Base-by-base conservation (phyloP, 202 grass and related monocot species). In the Sporobolus alterniflorus region DNA sequence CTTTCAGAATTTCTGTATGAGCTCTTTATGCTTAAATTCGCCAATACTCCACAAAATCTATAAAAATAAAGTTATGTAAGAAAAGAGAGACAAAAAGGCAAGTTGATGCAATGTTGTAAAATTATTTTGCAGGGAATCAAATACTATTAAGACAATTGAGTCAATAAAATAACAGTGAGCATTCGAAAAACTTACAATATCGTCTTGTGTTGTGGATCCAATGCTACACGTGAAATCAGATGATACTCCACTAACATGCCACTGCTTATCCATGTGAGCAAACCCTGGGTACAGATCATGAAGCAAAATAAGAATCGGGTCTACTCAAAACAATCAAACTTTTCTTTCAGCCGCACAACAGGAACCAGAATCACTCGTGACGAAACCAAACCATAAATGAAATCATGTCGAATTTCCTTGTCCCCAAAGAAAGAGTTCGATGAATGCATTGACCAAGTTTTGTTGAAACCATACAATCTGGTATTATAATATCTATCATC, bases 211-310 rank as follows among this genome's bases (percentile, higher is more conserved):
- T 40, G 36, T 22, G n/a, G 54, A 75, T 69, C 52, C 30, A 17
- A 62, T 71, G 55, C 8, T 31, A 24, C 55, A 83, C 40, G 63
- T 47, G 69, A 67, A 75, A 74, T 80, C 63, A 56, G 69, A 65
- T 50, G 69, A 49, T 18, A 67, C 69, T 48, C 75, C 80, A 57
- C 13, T 15, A 26, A 90, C 34, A 75, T 74, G 75, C 0, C 40
- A 79, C 39, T 87, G 88, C 54, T 87, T 90, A 29, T 75, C 80
- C 54, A 79, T 84, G 55, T 80, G 88, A 75, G 46, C 18, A 87
- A 79, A 75, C 28, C 88, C 88, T 87, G 68, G 29, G 33, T 6
- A 63, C 3, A 61, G 69, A 41, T 31, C n/a, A 71, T 1, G 46
- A 51, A 78, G 40, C 44, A 80, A 15, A 60, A 11, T 24, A 73